Evolutionary conservation across 2,329 filamentous ascomycete species (phyloP).

Genomic region (Ramichloridium luteum): DNA sequence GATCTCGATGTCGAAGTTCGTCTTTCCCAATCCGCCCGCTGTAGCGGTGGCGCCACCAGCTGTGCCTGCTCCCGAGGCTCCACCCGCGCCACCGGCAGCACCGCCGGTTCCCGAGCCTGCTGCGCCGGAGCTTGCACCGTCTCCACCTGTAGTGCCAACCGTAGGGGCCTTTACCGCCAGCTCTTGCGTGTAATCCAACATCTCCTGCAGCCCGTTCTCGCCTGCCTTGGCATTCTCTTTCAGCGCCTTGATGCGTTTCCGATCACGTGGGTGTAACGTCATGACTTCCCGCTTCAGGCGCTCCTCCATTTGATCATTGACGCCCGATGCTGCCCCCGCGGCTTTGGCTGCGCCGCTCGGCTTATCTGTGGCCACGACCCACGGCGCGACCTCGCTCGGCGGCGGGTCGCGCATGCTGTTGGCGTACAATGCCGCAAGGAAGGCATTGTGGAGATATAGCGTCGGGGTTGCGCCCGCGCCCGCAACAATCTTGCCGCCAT

Average conservation of each 20-base stretch:
- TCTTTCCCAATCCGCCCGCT: slow-evolving; percentile 21
- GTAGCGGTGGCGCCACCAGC: slow-evolving; percentile 12
- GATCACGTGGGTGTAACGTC: slow-evolving; percentile 47
- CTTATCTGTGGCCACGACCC: slow-evolving; percentile 61
- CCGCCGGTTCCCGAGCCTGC: slow-evolving; percentile 12
- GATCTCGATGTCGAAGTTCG: slow-evolving; percentile 52
- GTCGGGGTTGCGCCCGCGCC: slow-evolving; percentile 13
- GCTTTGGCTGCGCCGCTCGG: slow-evolving; percentile 55
- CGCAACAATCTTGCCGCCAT: slow-evolving; percentile 8
- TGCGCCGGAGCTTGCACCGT: slow-evolving; percentile 5
- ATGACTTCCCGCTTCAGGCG: slow-evolving; percentile 53
- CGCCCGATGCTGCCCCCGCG: slow-evolving; percentile 27
- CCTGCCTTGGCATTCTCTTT: slow-evolving; percentile 13
- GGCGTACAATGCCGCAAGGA: slow-evolving; percentile 46
- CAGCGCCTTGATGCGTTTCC: slow-evolving; percentile 36
- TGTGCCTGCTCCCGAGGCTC: slow-evolving; percentile 5
- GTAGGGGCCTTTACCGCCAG: slow-evolving; percentile 17
- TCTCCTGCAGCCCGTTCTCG: slow-evolving; percentile 14
- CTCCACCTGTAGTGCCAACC: no score
- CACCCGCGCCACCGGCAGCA: slow-evolving; percentile 4
- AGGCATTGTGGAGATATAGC: slow-evolving; percentile 48
- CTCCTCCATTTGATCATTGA: slow-evolving; percentile 50
- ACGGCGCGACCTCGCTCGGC: slow-evolving; percentile 46
- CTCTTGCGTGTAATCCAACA: slow-evolving; percentile 18
- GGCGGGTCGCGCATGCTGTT: slow-evolving; percentile 50